Conservation (phyloP, 495 filamentous ascomycete genomes). For the Podospora sp. region DNA sequence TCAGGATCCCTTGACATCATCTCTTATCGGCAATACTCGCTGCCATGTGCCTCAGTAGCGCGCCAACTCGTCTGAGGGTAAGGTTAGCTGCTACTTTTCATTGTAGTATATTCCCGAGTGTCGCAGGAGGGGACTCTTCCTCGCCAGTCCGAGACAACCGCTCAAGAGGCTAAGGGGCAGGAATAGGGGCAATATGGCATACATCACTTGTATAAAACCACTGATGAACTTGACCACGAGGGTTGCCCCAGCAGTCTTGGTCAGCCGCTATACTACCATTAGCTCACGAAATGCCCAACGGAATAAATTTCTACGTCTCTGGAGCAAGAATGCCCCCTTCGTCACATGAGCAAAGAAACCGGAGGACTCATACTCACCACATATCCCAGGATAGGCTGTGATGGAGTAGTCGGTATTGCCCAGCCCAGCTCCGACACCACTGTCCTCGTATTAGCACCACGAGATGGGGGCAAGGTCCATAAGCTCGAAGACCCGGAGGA, state of each 20-base stretch:
- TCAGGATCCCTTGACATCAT: too few relatives aligned
- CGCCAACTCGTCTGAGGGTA: too few relatives aligned
- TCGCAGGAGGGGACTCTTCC: too few relatives aligned
- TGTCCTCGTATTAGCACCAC: constrained; percentile 11
- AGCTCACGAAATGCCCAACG: too few relatives aligned
- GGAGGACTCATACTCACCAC: background rate
- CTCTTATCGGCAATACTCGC: too few relatives aligned
- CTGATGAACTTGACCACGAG: constrained; percentile 59
- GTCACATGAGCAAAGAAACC: background rate
- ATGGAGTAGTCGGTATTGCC: constrained; percentile 67
- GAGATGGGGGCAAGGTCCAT: background rate
- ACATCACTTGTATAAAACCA: constrained; percentile 69
- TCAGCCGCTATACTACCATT: constrained; percentile 57
- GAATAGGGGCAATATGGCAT: too few relatives aligned
- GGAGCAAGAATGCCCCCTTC: background rate
- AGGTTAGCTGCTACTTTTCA: too few relatives aligned
- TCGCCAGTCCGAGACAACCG: too few relatives aligned
- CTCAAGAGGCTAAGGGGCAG: too few relatives aligned
- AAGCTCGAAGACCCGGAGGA: background rate
- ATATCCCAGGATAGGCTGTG: constrained; percentile 58
- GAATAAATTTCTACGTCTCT: background rate
- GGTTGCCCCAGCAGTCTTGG: constrained; percentile 61
- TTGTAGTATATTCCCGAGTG: too few relatives aligned
- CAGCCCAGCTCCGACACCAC: constrained; percentile 58
- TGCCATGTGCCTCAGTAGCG: constrained; percentile 53